Evolutionary conservation across 352 stramenopile genomes (phyloP).

Genomic region (Phytophthora fragariaefolia): DNA sequence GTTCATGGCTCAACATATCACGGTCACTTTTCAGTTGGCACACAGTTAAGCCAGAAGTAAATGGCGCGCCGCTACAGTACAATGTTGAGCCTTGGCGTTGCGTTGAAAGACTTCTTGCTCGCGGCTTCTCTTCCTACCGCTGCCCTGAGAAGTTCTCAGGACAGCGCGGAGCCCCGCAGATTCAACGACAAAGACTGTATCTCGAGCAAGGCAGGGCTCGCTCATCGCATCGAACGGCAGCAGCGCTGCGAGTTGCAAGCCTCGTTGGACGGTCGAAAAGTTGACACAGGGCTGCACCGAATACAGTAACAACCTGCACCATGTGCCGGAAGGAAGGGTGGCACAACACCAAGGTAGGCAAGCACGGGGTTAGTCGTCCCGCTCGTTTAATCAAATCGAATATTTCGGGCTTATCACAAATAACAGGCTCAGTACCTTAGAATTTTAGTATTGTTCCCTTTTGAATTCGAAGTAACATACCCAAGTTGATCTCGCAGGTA

Average conservation of each 20-base stretch:
- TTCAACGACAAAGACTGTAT: background rate
- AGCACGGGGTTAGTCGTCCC: background rate
- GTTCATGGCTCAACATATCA: slow-evolving; percentile 11
- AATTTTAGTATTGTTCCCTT: background rate
- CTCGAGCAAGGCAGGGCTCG: background rate
- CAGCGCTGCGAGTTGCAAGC: background rate
- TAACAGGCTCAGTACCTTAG: background rate
- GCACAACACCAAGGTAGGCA: background rate
- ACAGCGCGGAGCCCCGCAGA: background rate
- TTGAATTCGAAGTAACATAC: background rate
- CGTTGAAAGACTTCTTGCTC: background rate
- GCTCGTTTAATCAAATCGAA: slow-evolving; percentile 1
- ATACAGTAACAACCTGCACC: too few relatives aligned
- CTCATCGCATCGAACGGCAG: slow-evolving; percentile 24
- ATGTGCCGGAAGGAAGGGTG: background rate
- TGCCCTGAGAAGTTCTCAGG: background rate
- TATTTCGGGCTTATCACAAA: background rate
- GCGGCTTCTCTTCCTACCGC: slow-evolving; percentile 2
- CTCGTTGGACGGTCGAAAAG: background rate
- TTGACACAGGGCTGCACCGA: background rate
- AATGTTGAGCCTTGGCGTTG: background rate
- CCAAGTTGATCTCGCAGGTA: background rate
- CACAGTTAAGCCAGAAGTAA: background rate
- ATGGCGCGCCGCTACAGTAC: too few relatives aligned
- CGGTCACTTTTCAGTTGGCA: background rate